phyloP scores from a whole-genome alignment of 768 basidiomycete genomes.

The Panaeolus cyanescens region DNA sequence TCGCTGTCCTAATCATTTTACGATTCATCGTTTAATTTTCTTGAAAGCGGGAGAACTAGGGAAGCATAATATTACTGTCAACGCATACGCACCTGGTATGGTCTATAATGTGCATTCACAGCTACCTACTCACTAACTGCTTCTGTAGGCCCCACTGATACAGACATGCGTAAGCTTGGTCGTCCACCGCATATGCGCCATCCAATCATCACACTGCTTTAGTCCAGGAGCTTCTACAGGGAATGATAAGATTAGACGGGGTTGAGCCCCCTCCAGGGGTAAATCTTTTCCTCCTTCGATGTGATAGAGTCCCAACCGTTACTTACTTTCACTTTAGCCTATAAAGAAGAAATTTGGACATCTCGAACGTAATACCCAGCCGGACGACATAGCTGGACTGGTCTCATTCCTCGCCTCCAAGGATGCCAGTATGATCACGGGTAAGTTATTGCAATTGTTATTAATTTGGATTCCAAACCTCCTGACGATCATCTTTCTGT shows the following conservation, averaged over 20 bases:
- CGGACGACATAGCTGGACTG: conserved; percentile 9
- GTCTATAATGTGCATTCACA: no score
- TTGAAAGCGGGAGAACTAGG: conserved; percentile 16
- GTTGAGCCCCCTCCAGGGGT: neutral
- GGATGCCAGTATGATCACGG: conserved; percentile 9
- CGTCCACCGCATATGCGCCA: no score
- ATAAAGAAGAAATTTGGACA: neutral
- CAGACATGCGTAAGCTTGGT: neutral
- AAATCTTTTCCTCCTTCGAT: neutral
- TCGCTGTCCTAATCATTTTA: neutral
- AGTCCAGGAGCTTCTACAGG: neutral
- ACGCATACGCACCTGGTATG: conserved; percentile 35
- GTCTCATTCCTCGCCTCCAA: conserved; percentile 9
- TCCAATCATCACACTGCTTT: no score
- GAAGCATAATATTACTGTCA: conserved; percentile 31
- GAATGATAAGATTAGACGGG: neutral
- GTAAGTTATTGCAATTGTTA: neutral
- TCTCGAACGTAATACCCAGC: neutral
- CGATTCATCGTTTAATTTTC: neutral
- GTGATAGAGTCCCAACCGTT: neutral
- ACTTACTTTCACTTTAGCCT: neutral
- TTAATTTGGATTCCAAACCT: neutral
- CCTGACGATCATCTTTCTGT: neutral
- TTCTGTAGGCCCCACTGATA: neutral
- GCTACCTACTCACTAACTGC: neutral